Conservation (phyloP, 1,139 yeast genomes). For the Pichia kudriavzevii region DNA sequence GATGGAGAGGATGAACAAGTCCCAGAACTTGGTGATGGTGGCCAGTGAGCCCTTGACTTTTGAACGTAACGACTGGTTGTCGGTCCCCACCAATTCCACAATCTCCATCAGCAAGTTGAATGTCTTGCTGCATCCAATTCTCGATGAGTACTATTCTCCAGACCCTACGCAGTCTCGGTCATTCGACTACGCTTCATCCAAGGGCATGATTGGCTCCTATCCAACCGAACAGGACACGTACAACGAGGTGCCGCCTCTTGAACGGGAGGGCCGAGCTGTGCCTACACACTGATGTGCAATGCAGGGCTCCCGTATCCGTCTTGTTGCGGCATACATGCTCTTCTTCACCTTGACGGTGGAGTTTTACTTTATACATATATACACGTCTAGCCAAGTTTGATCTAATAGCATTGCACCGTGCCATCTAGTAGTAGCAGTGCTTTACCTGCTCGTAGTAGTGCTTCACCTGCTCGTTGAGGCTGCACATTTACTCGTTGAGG, state of each 20-base stretch:
- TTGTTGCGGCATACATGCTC: too few species aligned
- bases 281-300: conserved; percentile 3
- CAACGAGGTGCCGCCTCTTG: conserved; percentile 71
- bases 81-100: conserved; percentile 88
- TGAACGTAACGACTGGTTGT: conserved; percentile 95
- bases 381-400: too few species aligned
- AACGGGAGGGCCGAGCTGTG: conserved; percentile 65
- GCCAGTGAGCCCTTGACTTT: conserved; percentile 95
- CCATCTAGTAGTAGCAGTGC: too few species aligned
- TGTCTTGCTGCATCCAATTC: conserved; percentile 81
- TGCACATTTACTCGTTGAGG: too few species aligned
- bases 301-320: too few species aligned
- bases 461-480: too few species aligned
- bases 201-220: conserved; percentile 82
- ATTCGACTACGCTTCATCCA: conserved; percentile 76
- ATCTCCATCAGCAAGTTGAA: conserved; percentile 81
- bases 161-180: conserved; percentile 65
- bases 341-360: too few species aligned
- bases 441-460: too few species aligned
- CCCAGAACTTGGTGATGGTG: conserved; percentile 91
- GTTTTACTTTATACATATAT: too few species aligned
- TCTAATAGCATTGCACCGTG: too few species aligned
- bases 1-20: conserved; percentile 88
- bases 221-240: conserved; percentile 44
- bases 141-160: conserved; percentile 78